These are phyloP conservation scores for Boletus rex-veris DNA, from an alignment of 768 basidiomycete species.

Conservation along the genomic window DNA sequence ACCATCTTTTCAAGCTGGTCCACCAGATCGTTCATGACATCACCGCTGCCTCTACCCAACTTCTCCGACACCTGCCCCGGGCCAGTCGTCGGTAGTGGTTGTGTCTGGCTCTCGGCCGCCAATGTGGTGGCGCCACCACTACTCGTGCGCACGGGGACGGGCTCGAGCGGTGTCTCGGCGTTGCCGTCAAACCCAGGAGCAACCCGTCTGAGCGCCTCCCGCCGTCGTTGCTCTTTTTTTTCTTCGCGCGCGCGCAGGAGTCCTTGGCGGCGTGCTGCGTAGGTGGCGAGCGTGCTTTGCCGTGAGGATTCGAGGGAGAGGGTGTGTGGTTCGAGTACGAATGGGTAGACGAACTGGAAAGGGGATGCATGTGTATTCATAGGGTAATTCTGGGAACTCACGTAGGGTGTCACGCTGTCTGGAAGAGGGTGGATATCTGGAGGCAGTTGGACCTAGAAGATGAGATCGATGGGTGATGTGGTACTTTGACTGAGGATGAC, in stretches of 20 bases:
- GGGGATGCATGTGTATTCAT: background rate
- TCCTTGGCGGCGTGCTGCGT: conserved; percentile 64
- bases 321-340: conserved; percentile 86
- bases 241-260: conserved; percentile 69
- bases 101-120: conserved; percentile 12
- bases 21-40: conserved; percentile 82
- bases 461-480: background rate
- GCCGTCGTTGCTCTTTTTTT: conserved; percentile 63
- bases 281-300: conserved; percentile 59
- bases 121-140: background rate
- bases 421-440: conserved; percentile 94
- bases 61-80: background rate
- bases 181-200: conserved; percentile 83
- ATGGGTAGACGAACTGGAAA: conserved; percentile 90
- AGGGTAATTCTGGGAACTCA: conserved; percentile 37
- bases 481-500: conserved; percentile 11
- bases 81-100: background rate
- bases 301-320: conserved; percentile 73
- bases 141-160: conserved; percentile 6
- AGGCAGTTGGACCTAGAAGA: conserved; percentile 73
- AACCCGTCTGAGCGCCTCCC: conserved; percentile 68
- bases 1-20: conserved; percentile 74
- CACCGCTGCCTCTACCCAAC: conserved; percentile 26
- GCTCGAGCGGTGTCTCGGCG: conserved; percentile 44
- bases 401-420: conserved; percentile 85